Percentiles rank a stretch among this genome's conserved stretches.
These are phyloP conservation scores for Stereum hirsutum DNA, from an alignment of 1,284 basidiomycete genomes.

Conservation along the genomic window DNA sequence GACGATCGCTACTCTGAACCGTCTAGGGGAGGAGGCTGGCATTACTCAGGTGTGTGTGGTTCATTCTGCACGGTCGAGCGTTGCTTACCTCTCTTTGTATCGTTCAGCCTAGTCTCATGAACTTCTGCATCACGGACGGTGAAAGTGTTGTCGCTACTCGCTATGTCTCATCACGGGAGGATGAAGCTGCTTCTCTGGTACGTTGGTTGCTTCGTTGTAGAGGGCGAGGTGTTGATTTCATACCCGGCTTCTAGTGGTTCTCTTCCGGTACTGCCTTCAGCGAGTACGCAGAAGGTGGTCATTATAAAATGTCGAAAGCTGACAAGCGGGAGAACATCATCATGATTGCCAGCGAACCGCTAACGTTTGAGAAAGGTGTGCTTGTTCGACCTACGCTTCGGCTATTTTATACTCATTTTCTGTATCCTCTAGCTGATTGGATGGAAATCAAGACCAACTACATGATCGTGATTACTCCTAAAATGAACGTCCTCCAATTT, in stretches of 20 bases:
- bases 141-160: slow-evolving; percentile 89
- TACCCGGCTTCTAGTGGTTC: slow-evolving; percentile 84
- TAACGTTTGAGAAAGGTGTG: slow-evolving; percentile 89
- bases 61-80: no score
- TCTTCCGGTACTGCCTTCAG: slow-evolving; percentile 92
- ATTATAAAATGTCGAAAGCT: slow-evolving; percentile 92
- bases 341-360: slow-evolving; percentile 87
- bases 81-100: neutral
- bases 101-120: slow-evolving; percentile 80
- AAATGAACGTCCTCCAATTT: slow-evolving; percentile 91
- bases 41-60: slow-evolving; percentile 51
- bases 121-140: slow-evolving; percentile 95
- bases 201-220: neutral
- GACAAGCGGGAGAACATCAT: slow-evolving; percentile 96
- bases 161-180: slow-evolving; percentile 86
- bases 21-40: slow-evolving; percentile 63
- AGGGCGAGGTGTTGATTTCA: slow-evolving; percentile 6
- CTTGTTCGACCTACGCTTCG: slow-evolving; percentile 14
- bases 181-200: slow-evolving; percentile 89
- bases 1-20: slow-evolving; percentile 75
- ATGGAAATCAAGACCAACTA: slow-evolving; percentile 96
- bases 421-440: slow-evolving; percentile 64
- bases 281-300: slow-evolving; percentile 80
- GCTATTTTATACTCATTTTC: slow-evolving; percentile 11
- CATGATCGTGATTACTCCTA: slow-evolving; percentile 85